Conservation (phyloP, 225 moss, liverwort and hornwort genomes). For the Marchantia polymorpha region DNA sequence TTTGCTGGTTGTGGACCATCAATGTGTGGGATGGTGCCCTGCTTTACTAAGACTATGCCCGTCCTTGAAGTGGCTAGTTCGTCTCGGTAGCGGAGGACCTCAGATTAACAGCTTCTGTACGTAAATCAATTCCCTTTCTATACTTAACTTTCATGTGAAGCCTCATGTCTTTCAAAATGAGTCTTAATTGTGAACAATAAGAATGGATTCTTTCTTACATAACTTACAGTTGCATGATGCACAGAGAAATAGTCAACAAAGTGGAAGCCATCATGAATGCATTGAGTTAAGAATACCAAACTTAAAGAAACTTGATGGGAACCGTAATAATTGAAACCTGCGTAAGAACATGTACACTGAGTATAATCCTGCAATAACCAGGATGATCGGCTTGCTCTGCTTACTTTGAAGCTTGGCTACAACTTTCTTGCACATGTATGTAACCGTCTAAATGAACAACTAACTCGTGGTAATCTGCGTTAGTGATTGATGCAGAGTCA, state of each 20-base stretch:
- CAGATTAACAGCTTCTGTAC: constrained; percentile 17
- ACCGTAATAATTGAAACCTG: too few species aligned
- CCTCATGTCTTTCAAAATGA: not conserved
- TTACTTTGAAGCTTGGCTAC: not conserved
- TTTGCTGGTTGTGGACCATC: constrained; percentile 80
- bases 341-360: not conserved
- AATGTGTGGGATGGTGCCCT: constrained; percentile 68
- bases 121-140: not conserved
- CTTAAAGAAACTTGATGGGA: not conserved
- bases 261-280: too few species aligned
- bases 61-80: constrained; percentile 68
- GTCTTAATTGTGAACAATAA: too few species aligned
- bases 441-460: not conserved
- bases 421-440: not conserved
- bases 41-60: constrained; percentile 61
- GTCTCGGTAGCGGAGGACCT: constrained; percentile 46
- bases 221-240: too few species aligned
- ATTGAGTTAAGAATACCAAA: not conserved
- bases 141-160: not conserved
- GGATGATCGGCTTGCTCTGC: not conserved
- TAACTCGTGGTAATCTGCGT: not conserved
- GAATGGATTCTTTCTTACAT: too few species aligned
- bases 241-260: too few species aligned
- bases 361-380: not conserved
- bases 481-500: constrained; percentile 62